phyloP scores from a whole-genome alignment of 1,284 basidiomycete genomes.

The Leccinum olivaceoglutinosum region DNA sequence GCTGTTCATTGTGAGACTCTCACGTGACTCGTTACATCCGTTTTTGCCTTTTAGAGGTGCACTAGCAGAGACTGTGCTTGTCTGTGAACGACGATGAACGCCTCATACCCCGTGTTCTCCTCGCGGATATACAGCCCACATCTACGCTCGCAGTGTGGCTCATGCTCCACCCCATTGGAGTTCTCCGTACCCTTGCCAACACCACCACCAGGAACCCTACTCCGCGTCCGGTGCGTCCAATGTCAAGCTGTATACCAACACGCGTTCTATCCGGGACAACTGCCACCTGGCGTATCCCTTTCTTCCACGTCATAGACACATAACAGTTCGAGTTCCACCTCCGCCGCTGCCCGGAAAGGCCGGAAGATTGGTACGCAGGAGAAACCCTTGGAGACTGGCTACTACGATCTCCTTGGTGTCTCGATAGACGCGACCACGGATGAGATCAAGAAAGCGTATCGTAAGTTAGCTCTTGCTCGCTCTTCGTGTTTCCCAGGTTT shows the following conservation, averaged over 20 bases:
- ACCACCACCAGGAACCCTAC: conserved; percentile 57
- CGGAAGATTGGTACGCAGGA: conserved; percentile 84
- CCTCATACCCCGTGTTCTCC: conserved; percentile 35
- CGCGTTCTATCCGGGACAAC: conserved; percentile 59
- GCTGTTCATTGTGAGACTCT: not conserved
- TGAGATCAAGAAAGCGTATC: conserved; percentile 95
- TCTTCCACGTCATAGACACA: conserved; percentile 9
- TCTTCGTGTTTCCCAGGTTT: not conserved
- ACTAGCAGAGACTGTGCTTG: conserved; percentile 2
- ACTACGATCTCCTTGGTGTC: conserved; percentile 83
- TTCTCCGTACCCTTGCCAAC: conserved; percentile 67
- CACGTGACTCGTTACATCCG: not conserved
- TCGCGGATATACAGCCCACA: conserved; percentile 64
- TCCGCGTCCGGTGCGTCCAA: conserved; percentile 67
- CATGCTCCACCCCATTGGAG: conserved; percentile 63
- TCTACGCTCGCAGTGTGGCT: conserved; percentile 55
- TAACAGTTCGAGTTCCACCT: conserved; percentile 15
- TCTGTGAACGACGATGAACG: conserved; percentile 26
- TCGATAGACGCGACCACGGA: conserved; percentile 71
- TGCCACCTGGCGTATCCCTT: conserved; percentile 32
- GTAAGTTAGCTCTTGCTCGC: conserved; percentile 35
- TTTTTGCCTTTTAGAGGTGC: not conserved
- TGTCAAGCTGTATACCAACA: conserved; percentile 57
- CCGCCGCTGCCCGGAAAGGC: conserved; percentile 35
- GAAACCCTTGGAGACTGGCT: conserved; percentile 82